Base-by-base conservation (phyloP, 78 protist species). In the Dictyostelium citrinum region DNA sequence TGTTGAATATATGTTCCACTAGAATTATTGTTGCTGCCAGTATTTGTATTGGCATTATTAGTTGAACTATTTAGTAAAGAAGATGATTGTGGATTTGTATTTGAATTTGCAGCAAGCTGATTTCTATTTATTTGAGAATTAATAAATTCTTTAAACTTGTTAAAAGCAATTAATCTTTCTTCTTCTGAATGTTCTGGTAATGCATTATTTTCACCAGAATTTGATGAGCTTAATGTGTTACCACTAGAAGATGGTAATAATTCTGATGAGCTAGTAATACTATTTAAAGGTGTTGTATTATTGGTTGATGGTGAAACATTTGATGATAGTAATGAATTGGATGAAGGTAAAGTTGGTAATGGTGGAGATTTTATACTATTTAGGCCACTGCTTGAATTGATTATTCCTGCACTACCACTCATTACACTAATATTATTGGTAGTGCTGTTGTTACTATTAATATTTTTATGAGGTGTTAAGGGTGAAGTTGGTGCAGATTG, bases 101-200 rank as follows among this genome's bases (percentile, higher is more conserved):
- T 46, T 67, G 75, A 27, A 14, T 29, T 67, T 27, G 24, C 55
- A 12, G 35, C 17, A 0, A 6, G 58, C 22, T 29, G 33, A 45
- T 86, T 86, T 64, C 82, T 86, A 14, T 74, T 12, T 8, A 86
- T 86, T 60, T 77, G 81, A 39, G 84, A 78, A 51, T 76, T 86
- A 8, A 86, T 22, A 78, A 45, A 86, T 49, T 86, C 93, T 46
- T 78, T 86, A 45, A 86, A 86, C 1, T 86, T 86, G 3, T 31
- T 76, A 46, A 86, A 86, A 8, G 93, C 55, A 7, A 83, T 41
- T 8, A 86, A 61, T 61, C 84, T 39, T 37, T 86, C 93, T 10
- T 86, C 93, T 33, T 86, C 93, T n/a, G 83, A 67, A 6, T 86
- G 93, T 46, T 86, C 93, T 33, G 77, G 76, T 29, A n/a, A 24